A percentile compares a stretch with the other conserved stretches of the same genome.
Conservation (phyloP, 176 grass and related monocot species). For the Thalia dealbata region DNA sequence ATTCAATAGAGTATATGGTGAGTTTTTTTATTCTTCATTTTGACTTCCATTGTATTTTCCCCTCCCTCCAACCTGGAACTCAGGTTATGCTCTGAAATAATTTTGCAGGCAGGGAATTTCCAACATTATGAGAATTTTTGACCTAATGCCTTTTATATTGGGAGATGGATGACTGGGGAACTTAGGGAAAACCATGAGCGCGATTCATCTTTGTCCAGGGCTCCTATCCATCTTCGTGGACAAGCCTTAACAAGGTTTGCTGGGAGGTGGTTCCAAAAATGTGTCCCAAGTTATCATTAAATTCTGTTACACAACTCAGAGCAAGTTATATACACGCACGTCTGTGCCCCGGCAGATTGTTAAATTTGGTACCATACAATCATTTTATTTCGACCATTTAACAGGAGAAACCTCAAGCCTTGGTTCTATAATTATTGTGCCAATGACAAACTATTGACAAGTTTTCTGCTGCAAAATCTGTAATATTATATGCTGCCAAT, state of each 20-base stretch:
- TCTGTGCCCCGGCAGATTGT: no score
- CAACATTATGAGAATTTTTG: background rate
- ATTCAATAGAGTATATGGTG: constrained; percentile 32
- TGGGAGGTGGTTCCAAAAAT: no score
- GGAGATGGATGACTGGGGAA: background rate
- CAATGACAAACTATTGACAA: no score
- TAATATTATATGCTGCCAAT: no score
- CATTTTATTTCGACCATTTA: no score
- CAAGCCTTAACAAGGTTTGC: background rate
- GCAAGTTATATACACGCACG: background rate
- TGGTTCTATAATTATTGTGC: no score
- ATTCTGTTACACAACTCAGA: background rate
- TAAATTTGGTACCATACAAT: no score
- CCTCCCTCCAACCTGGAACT: background rate
- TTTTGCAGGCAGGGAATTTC: background rate
- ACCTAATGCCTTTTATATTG: background rate
- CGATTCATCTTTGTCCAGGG: background rate
- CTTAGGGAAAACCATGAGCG: background rate
- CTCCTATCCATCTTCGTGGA: background rate
- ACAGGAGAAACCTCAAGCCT: no score
- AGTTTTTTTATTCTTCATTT: background rate
- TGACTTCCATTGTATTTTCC: background rate
- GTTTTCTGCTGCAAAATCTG: no score
- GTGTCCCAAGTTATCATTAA: no score
- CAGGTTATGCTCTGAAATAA: background rate